phyloP scores from a whole-genome alignment of 2,329 filamentous ascomycete genomes.

The Scedosporium minutisporum region DNA sequence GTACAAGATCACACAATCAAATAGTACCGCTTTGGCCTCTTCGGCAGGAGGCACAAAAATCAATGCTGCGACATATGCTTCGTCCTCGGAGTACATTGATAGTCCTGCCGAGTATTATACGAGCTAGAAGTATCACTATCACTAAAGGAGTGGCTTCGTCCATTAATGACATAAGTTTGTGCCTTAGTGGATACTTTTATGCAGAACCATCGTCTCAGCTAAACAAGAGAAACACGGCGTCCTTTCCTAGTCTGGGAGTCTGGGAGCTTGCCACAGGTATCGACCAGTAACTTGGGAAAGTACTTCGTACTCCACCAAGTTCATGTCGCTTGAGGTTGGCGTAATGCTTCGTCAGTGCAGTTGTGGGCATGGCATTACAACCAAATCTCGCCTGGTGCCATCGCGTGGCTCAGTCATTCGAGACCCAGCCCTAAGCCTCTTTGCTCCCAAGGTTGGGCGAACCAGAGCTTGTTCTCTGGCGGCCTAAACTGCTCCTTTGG shows the following conservation, averaged over 20 bases:
- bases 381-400: neutral
- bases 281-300: too few species aligned
- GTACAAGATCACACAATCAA: too few species aligned
- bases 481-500: neutral
- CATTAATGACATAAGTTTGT: neutral
- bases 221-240: neutral
- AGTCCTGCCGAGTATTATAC: too few species aligned
- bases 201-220: conserved; percentile 5
- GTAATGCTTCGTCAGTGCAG: neutral
- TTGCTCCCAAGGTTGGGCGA: neutral
- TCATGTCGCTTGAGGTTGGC: neutral
- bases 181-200: conserved; percentile 1
- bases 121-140: too few species aligned
- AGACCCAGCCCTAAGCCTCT: neutral
- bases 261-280: neutral
- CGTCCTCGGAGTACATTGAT: neutral
- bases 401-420: neutral
- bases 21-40: neutral
- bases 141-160: too few species aligned
- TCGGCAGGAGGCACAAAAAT: neutral
- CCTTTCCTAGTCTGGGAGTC: neutral
- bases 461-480: neutral
- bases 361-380: neutral
- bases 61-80: neutral
- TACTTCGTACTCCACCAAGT: neutral